phyloP scores from a whole-genome alignment of 768 basidiomycete species.

The Boletus tomentosulus region DNA sequence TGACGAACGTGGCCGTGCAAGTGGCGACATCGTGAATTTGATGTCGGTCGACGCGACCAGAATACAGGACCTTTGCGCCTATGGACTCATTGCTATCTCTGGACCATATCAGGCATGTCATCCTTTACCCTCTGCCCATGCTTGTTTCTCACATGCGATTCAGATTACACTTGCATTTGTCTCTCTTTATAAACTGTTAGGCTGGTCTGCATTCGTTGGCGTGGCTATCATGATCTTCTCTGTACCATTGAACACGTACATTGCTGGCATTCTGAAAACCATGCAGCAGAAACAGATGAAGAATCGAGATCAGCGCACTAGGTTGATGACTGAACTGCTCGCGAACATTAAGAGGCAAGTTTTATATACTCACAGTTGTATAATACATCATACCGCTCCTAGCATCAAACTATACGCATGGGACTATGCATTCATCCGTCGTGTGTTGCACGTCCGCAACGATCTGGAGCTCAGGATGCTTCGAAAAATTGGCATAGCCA shows the following conservation, averaged over 20 bases:
- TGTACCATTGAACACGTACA: slow-evolving; percentile 67
- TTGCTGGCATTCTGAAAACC: slow-evolving; percentile 64
- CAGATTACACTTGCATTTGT: slow-evolving; percentile 86
- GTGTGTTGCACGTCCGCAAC: slow-evolving; percentile 74
- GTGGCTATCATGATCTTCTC: slow-evolving; percentile 59
- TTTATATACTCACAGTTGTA: neutral
- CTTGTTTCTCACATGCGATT: neutral
- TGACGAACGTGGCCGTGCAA: slow-evolving; percentile 74
- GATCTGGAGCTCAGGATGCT: slow-evolving; percentile 80
- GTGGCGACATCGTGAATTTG: slow-evolving; percentile 92
- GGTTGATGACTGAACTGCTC: slow-evolving; percentile 88
- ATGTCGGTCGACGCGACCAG: slow-evolving; percentile 85
- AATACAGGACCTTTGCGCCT: slow-evolving; percentile 77
- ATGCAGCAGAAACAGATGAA: slow-evolving; percentile 94
- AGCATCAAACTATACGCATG: slow-evolving; percentile 92
- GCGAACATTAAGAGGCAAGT: slow-evolving; percentile 80
- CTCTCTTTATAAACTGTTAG: slow-evolving; percentile 84
- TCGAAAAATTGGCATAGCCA: slow-evolving; percentile 72
- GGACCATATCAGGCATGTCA: slow-evolving; percentile 74
- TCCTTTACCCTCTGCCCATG: too few relatives aligned
- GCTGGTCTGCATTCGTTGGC: slow-evolving; percentile 45
- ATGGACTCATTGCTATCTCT: slow-evolving; percentile 79
- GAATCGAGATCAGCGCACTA: slow-evolving; percentile 78
- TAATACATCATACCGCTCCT: neutral
- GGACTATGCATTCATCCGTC: slow-evolving; percentile 86